Evolutionary conservation across 2,329 filamentous ascomycete genomes (phyloP), one percentile per base, ranked within the genome.

Genomic region (Epichloe amarillans): DNA sequence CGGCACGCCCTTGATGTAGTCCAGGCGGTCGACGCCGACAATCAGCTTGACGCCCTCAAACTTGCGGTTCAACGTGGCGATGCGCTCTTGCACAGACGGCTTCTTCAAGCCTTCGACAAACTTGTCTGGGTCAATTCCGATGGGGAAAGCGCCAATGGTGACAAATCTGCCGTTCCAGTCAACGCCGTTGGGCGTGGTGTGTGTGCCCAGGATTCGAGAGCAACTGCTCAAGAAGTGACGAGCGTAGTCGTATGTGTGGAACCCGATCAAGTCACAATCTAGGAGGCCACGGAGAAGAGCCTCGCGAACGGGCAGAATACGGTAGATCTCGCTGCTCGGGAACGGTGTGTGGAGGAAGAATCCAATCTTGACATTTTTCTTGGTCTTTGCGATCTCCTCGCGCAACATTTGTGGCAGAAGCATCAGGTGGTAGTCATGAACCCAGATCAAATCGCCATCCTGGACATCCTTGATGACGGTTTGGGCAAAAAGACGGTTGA

Each of bases 231-330:
- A 72, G 72, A 97, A 98, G 69, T 98, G 93, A 49, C 93, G 80
- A n/a, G 90, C 91, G 63, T 98, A 98, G 70, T 97, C 91, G 71
- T 96, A 97, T 30, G 93, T 98, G 69, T 98, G 93, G 74, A 98
- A 97, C 35, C 93, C 93, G 63, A 97, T 88, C 53, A 98, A 73
- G 65, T 97, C 93, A 72, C 91, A 95, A 65, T 95, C 86, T 36
- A 98, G 76, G 39, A 97, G 82, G 51, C 93, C 90, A 46, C 85
- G 77, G 43, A 98, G 77, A 47, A 97, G 82, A 61, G 88, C 84
- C 64, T 95, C 89, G 55, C 93, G 82, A 33, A 97, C 91, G 1
- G 93, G 93, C 8, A 97, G 74, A 57, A 97, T 96, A 56, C 93
- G 82, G 71, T 96, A 97, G 62, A 97, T 95, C 69, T 97, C 91